Evolutionary conservation across 1,284 basidiomycete genomes (phyloP).

Genomic region (Vanrija sp.): DNA sequence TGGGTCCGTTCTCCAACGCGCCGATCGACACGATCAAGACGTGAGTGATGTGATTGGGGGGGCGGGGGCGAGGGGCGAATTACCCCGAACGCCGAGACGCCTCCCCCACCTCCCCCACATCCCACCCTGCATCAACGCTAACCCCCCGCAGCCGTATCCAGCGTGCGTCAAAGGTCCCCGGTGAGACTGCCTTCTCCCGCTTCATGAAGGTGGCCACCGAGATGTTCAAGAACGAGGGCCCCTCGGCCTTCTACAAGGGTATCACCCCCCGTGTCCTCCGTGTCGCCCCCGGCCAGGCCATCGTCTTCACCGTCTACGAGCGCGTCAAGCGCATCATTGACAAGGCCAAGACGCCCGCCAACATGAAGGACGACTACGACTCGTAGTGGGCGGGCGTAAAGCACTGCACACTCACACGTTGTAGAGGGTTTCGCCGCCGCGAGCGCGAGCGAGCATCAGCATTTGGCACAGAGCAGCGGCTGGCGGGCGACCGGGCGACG

Average conservation of each 20-base stretch:
- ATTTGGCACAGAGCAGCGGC: not conserved
- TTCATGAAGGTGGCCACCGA: slow-evolving; percentile 76
- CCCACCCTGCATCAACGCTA: not conserved
- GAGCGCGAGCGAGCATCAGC: not conserved
- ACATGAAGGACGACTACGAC: slow-evolving; percentile 21
- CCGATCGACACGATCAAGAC: slow-evolving; percentile 99
- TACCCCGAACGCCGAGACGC: not conserved
- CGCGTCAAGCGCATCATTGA: slow-evolving; percentile 72
- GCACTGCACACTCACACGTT: not conserved
- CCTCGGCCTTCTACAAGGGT: slow-evolving; percentile 89
- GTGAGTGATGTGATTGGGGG: slow-evolving; percentile 23
- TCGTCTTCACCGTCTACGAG: slow-evolving; percentile 66
- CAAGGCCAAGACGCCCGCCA: slow-evolving; percentile 57
- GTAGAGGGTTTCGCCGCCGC: not conserved
- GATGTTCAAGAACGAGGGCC: slow-evolving; percentile 91
- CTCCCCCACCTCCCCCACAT: not conserved
- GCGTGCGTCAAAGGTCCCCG: slow-evolving; percentile 72
- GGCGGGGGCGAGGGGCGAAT: not conserved
- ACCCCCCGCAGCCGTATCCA: slow-evolving; percentile 55
- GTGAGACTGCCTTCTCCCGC: slow-evolving; percentile 67
- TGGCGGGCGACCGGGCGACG: not conserved
- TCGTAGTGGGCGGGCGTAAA: slow-evolving; percentile 19
- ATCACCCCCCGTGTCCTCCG: slow-evolving; percentile 95
- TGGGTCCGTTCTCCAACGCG: slow-evolving; percentile 95
- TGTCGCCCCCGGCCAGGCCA: slow-evolving; percentile 79